These are phyloP conservation scores for Periconia sp. DNA, from an alignment of 2,329 filamentous ascomycete genomes.

Conservation along the genomic window DNA sequence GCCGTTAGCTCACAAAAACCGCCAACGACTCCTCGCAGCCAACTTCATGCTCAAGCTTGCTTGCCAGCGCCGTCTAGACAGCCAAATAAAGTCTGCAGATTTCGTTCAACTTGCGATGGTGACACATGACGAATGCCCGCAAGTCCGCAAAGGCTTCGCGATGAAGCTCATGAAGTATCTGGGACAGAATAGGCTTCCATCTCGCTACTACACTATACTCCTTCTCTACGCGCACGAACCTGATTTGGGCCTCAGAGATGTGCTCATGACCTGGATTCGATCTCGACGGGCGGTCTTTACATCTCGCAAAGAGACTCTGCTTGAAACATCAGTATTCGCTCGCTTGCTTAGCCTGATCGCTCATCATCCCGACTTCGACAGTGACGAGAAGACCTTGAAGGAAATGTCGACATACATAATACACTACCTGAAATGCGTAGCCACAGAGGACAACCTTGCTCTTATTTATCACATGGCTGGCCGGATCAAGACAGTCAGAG, in stretches of 20 bases:
- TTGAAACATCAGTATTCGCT: slow-evolving; percentile 78
- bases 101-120: slow-evolving; percentile 85
- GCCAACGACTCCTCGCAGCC: slow-evolving; percentile 81
- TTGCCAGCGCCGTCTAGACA: slow-evolving; percentile 75
- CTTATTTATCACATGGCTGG: slow-evolving; percentile 92
- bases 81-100: slow-evolving; percentile 70
- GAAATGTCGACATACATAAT: slow-evolving; percentile 89
- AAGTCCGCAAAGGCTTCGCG: slow-evolving; percentile 80
- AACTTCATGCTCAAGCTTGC: slow-evolving; percentile 84
- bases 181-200: slow-evolving; percentile 70
- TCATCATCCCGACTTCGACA: slow-evolving; percentile 88
- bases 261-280: slow-evolving; percentile 86
- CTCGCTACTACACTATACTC: slow-evolving; percentile 85
- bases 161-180: slow-evolving; percentile 91
- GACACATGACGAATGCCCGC: slow-evolving; percentile 75
- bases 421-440: slow-evolving; percentile 84
- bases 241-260: slow-evolving; percentile 70
- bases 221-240: slow-evolving; percentile 95
- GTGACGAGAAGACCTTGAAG: slow-evolving; percentile 66
- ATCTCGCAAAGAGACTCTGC: slow-evolving; percentile 60
- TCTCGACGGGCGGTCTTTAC: slow-evolving; percentile 75
- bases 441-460: slow-evolving; percentile 84
- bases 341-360: slow-evolving; percentile 86
- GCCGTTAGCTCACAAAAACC: slow-evolving; percentile 76
- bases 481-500: slow-evolving; percentile 86